Percentiles rank a stretch among this genome's conserved stretches.
These are phyloP conservation scores for Crithidia sp. DNA, from an alignment of 208 protist species.

Conservation along the genomic window DNA sequence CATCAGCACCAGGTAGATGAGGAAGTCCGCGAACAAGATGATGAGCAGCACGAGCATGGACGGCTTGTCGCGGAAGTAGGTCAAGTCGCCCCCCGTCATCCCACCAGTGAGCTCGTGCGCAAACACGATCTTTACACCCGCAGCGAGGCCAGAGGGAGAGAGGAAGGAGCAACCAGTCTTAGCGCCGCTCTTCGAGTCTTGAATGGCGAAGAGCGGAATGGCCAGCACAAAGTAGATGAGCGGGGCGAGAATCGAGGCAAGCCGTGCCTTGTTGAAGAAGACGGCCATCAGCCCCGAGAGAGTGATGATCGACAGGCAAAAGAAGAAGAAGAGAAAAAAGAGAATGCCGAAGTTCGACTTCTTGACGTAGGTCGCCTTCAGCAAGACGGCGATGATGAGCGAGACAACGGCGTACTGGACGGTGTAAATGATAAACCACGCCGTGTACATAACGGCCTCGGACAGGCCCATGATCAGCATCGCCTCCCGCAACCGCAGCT, in stretches of 20 bases:
- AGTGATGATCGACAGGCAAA: conserved; percentile 52
- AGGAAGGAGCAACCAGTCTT: conserved; percentile 48
- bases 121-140: conserved; percentile 58
- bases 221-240: conserved; percentile 74
- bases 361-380: conserved; percentile 57
- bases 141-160: conserved; percentile 60
- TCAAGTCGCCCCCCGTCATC: conserved; percentile 30
- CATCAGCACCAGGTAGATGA: conserved; percentile 71
- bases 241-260: conserved; percentile 65
- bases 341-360: conserved; percentile 54
- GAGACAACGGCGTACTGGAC: conserved; percentile 56
- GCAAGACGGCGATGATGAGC: conserved; percentile 60
- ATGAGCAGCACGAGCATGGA: conserved; percentile 46
- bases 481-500: conserved; percentile 80
- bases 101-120: conserved; percentile 48
- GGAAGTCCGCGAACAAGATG: conserved; percentile 48
- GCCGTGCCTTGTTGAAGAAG: conserved; percentile 78
- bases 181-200: conserved; percentile 29
- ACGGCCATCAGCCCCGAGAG: conserved; percentile 60
- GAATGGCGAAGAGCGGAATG: conserved; percentile 65
- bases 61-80: conserved; percentile 47
- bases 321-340: conserved; percentile 74
- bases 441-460: conserved; percentile 60
- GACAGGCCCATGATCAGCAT: conserved; percentile 89
- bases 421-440: conserved; percentile 66